These are phyloP conservation scores for Simplicillium sp. DNA, from an alignment of 2,329 filamentous ascomycete species.

Conservation along the genomic window DNA sequence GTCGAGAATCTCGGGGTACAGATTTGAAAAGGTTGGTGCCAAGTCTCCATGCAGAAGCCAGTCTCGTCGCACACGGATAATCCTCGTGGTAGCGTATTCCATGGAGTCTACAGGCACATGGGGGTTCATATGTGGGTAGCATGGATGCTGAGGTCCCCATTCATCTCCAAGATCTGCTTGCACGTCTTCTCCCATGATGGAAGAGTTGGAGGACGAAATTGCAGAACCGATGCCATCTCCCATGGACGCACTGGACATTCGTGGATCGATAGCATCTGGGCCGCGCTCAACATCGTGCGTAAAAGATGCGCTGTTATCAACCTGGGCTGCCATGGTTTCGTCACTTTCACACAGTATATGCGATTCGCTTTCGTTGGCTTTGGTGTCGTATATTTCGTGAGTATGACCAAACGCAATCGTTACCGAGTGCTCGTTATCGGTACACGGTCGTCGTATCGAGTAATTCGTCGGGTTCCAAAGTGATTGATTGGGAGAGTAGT, in stretches of 20 bases:
- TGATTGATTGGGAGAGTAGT: no score
- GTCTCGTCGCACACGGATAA: slow-evolving; percentile 85
- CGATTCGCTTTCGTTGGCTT: no score
- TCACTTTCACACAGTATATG: no score
- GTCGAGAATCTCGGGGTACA: slow-evolving; percentile 93
- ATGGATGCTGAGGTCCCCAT: slow-evolving; percentile 92
- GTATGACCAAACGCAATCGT: no score
- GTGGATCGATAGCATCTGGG: slow-evolving; percentile 31
- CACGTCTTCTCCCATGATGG: slow-evolving; percentile 55
- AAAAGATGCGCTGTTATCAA: slow-evolving; percentile 23
- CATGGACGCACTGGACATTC: slow-evolving; percentile 37
- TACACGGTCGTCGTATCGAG: neutral
- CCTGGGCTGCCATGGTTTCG: no score
- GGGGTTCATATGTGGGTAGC: slow-evolving; percentile 86
- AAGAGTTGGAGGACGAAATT: slow-evolving; percentile 47
- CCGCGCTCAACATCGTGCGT: slow-evolving; percentile 48
- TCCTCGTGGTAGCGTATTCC: slow-evolving; percentile 68
- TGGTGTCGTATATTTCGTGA: no score
- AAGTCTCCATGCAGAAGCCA: slow-evolving; percentile 86
- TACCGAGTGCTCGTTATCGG: slow-evolving; percentile 17
- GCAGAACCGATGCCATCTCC: slow-evolving; percentile 44
- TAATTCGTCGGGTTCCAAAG: no score
- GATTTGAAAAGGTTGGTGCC: slow-evolving; percentile 85
- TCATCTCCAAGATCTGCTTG: slow-evolving; percentile 61
- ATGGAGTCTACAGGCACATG: slow-evolving; percentile 73